Evolutionary conservation across 441 rosid genomes (phyloP).

Genomic region (Dalechampia spathulata): DNA sequence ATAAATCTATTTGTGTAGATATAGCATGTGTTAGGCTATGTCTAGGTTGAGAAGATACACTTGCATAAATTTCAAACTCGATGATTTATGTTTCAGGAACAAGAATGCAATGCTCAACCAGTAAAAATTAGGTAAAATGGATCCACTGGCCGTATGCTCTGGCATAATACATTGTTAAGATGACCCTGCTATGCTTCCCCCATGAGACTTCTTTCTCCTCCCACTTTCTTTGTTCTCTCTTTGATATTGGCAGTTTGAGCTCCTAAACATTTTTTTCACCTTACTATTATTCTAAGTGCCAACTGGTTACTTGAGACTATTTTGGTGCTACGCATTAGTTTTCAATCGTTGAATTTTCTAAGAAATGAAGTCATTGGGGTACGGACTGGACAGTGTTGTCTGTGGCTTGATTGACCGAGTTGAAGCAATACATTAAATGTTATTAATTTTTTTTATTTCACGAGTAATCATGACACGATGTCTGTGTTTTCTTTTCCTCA

Average conservation of each 20-base stretch:
- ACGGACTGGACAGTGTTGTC: too few species aligned
- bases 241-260: neutral
- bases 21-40: neutral
- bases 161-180: neutral
- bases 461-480: neutral
- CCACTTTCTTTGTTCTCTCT: neutral
- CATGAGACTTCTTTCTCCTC: neutral
- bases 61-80: neutral
- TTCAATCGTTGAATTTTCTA: too few species aligned
- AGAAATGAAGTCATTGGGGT: too few species aligned
- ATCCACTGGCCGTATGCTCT: too few species aligned
- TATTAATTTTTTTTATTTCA: neutral
- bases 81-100: neutral
- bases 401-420: neutral
- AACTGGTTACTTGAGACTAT: neutral
- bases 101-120: neutral
- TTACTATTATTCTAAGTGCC: neutral
- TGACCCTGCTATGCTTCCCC: neutral
- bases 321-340: neutral
- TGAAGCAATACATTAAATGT: neutral
- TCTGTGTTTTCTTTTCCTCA: constrained; percentile 14
- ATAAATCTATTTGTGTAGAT: neutral
- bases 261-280: neutral
- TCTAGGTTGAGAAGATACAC: too few species aligned
- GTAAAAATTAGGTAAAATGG: neutral